These are phyloP conservation scores for Lachnellula willkommii DNA, from an alignment of 2,329 filamentous ascomycete genomes.

Conservation along the genomic window DNA sequence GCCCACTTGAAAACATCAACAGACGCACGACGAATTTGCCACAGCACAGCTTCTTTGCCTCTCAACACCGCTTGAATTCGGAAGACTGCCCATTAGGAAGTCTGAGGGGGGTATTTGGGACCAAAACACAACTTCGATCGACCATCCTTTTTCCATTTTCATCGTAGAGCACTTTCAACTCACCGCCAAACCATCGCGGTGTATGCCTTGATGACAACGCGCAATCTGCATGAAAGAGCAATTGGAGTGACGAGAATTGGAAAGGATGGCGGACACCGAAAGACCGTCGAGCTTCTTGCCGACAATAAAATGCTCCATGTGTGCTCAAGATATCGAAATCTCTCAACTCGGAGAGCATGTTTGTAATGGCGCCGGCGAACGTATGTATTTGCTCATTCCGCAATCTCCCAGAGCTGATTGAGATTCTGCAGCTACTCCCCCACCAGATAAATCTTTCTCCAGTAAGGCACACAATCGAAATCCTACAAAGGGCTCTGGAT, in stretches of 20 bases:
- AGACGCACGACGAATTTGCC: neutral
- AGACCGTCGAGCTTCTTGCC: conserved; percentile 65
- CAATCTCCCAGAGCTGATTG: conserved; percentile 5
- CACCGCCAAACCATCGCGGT: conserved; percentile 11
- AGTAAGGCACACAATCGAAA: conserved; percentile 19
- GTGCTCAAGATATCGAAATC: conserved; percentile 72
- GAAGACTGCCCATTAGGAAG: neutral
- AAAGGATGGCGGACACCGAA: conserved; percentile 30
- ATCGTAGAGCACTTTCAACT: neutral
- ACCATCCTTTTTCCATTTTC: neutral
- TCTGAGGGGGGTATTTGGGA: neutral
- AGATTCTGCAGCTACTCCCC: conserved; percentile 25
- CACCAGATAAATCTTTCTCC: conserved; percentile 27
- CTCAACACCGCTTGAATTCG: neutral
- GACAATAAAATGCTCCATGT: conserved; percentile 82
- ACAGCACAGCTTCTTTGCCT: too few relatives aligned
- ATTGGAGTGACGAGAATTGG: conserved; percentile 6
- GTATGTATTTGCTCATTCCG: conserved; percentile 26
- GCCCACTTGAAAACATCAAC: neutral
- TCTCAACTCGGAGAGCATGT: conserved; percentile 81
- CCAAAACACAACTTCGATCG: neutral
- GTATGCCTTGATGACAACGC: conserved; percentile 15
- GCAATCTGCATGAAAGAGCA: conserved; percentile 3
- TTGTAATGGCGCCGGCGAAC: conserved; percentile 52
- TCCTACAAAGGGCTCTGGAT: conserved; percentile 21